phyloP scores from a whole-genome alignment of 23 red algal genomes.

The Gracilaria vermiculophylla region DNA sequence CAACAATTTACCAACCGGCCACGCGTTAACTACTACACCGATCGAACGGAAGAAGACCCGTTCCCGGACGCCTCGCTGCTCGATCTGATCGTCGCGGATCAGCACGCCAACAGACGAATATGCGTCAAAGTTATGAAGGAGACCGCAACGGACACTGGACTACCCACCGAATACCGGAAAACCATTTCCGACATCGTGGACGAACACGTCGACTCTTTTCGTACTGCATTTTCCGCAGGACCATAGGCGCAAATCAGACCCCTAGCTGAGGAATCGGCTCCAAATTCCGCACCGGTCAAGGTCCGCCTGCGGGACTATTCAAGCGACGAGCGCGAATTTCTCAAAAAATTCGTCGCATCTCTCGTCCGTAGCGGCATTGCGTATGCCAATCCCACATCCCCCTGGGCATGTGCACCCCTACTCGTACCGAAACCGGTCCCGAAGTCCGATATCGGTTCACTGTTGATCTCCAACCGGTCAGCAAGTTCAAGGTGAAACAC shows the following conservation, averaged over 20 bases:
- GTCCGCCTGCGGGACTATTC: slow-evolving; percentile 3
- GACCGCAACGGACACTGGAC: not conserved
- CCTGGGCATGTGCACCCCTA: not conserved
- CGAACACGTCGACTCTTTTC: slow-evolving; percentile 8
- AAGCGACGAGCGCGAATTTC: not conserved
- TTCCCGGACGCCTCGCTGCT: slow-evolving; percentile 2
- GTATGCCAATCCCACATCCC: not conserved
- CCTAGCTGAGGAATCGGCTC: not conserved
- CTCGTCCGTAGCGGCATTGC: slow-evolving; percentile 10
- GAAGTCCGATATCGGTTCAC: slow-evolving; percentile 12
- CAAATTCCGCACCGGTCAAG: slow-evolving; percentile 4
- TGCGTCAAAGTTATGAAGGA: not conserved
- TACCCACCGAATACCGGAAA: not conserved
- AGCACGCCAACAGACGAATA: not conserved
- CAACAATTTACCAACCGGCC: not conserved
- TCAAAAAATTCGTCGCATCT: not conserved
- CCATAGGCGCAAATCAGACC: not conserved
- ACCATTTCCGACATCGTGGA: not conserved
- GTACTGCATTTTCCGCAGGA: slow-evolving; percentile 3
- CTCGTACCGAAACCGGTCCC: slow-evolving; percentile 14
- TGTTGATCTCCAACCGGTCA: slow-evolving; percentile 9
- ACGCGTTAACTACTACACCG: slow-evolving; percentile 15
- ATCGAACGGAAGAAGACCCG: slow-evolving; percentile 23
- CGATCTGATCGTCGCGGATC: slow-evolving; percentile 23
- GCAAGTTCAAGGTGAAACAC: not conserved